phyloP scores from a whole-genome alignment of 805 yeast genomes.

The Lachancea nothofagi region DNA sequence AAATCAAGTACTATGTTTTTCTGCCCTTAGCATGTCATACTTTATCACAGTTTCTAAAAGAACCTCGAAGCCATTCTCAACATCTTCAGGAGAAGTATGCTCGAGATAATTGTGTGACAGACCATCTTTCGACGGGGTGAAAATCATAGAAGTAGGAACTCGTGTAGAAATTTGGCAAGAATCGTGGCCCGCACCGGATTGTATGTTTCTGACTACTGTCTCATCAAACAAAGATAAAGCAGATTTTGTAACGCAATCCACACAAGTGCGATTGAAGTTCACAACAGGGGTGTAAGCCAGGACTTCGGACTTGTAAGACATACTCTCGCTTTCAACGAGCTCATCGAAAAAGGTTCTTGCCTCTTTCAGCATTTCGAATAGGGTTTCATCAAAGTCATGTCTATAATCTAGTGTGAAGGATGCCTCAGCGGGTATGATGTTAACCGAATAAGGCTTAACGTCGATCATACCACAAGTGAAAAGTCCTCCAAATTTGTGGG shows the following conservation, averaged over 20 bases:
- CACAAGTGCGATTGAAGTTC: conserved; percentile 46
- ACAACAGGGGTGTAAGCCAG: conserved; percentile 51
- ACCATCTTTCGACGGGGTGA: conserved; percentile 64
- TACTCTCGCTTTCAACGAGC: conserved; percentile 34
- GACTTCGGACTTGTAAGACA: conserved; percentile 38
- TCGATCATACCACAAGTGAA: conserved; percentile 55
- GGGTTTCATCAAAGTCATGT: conserved; percentile 43
- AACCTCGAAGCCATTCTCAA: conserved; percentile 55
- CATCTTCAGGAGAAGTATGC: conserved; percentile 57
- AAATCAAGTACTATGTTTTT: too few relatives aligned
- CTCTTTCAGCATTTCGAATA: too few relatives aligned
- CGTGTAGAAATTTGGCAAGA: conserved; percentile 52
- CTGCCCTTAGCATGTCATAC: conserved; percentile 33
- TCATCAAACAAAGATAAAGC: conserved; percentile 47
- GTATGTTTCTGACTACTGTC: conserved; percentile 40
- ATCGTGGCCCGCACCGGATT: conserved; percentile 73
- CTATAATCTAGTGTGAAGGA: conserved; percentile 56
- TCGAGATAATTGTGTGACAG: conserved; percentile 63
- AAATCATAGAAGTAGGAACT: conserved; percentile 69
- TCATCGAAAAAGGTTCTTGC: conserved; percentile 36
- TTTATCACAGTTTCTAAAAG: conserved; percentile 46
- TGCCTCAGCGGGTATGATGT: conserved; percentile 61
- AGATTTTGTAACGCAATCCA: conserved; percentile 46
- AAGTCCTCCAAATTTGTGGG: conserved; percentile 46
- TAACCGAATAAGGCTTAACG: conserved; percentile 55